Evolutionary conservation across 1,284 basidiomycete genomes (phyloP).

Genomic region (Leccinum pallidistipes): DNA sequence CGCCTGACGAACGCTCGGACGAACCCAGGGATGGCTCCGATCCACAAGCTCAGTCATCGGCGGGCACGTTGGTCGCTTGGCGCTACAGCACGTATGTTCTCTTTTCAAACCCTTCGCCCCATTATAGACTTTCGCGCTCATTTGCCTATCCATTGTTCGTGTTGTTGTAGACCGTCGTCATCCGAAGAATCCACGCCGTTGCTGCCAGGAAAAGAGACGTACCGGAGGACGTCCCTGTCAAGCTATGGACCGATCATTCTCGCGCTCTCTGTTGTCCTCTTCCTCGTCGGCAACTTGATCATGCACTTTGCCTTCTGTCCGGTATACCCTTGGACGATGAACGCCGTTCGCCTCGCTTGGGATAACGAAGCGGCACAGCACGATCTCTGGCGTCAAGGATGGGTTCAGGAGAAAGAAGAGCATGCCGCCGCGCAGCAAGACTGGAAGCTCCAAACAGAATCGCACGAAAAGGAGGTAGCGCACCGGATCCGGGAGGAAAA

Average conservation of each 20-base stretch:
- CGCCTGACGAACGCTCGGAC: neutral
- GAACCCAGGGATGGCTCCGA: neutral
- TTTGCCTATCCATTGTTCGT: neutral
- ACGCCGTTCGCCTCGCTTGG: neutral
- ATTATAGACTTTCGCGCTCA: neutral
- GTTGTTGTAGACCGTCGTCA: neutral
- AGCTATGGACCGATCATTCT: neutral
- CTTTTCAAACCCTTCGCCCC: neutral
- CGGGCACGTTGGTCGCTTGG: neutral
- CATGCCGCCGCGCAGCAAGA: neutral
- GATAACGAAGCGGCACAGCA: neutral
- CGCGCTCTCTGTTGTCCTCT: neutral
- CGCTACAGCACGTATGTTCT: neutral
- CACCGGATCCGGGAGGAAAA: constrained; percentile 10
- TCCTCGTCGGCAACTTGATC: neutral
- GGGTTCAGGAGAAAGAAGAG: constrained; percentile 6
- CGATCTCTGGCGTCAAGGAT: neutral
- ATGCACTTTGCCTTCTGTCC: neutral
- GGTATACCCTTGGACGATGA: neutral
- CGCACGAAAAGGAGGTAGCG: constrained; percentile 19
- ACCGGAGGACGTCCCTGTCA: neutral
- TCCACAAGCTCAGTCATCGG: neutral
- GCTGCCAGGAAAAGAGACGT: neutral
- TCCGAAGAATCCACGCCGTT: neutral
- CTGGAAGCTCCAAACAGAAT: constrained; percentile 16